These are phyloP conservation scores for Sodiomyces alkalinus DNA, from an alignment of 2,329 filamentous ascomycete species.

Conservation along the genomic window DNA sequence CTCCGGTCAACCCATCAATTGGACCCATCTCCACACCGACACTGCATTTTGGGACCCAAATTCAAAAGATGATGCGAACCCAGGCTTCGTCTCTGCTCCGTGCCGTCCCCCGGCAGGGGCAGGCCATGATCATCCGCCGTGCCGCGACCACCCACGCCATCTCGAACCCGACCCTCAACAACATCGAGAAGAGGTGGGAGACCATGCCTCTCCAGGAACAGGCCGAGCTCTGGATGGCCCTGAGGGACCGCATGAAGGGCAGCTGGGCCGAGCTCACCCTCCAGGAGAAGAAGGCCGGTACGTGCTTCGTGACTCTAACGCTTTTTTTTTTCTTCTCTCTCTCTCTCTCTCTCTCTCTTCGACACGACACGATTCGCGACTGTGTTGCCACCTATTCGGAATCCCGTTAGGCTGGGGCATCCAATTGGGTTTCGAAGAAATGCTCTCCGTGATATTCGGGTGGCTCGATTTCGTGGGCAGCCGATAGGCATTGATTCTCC, in stretches of 20 bases:
- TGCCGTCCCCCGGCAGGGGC: slow-evolving; percentile 19
- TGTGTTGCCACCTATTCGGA: neutral
- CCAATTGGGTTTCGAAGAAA: no score
- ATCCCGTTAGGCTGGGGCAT: no score
- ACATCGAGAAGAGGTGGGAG: slow-evolving; percentile 99
- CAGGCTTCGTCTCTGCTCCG: slow-evolving; percentile 37
- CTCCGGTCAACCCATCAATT: slow-evolving; percentile 15
- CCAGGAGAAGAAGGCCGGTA: slow-evolving; percentile 99
- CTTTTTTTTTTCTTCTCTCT: slow-evolving; percentile 3
- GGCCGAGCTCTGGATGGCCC: slow-evolving; percentile 96
- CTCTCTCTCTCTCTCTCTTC: slow-evolving; percentile 1
- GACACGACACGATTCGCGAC: no score
- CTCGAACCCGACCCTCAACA: slow-evolving; percentile 91
- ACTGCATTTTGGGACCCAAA: slow-evolving; percentile 6
- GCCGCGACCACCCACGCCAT: slow-evolving; percentile 73
- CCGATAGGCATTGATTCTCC: no score
- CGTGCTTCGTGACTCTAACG: no score
- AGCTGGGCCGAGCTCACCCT: slow-evolving; percentile 91
- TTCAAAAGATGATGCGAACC: slow-evolving; percentile 36
- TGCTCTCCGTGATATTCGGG: no score
- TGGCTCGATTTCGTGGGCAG: no score
- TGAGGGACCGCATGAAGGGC: slow-evolving; percentile 97
- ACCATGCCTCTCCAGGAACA: slow-evolving; percentile 95
- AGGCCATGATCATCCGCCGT: slow-evolving; percentile 29
- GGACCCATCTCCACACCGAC: slow-evolving; percentile 11